These are phyloP conservation scores for Bondarzewia mesenterica DNA, from an alignment of 1,284 basidiomycete species.

Conservation along the genomic window DNA sequence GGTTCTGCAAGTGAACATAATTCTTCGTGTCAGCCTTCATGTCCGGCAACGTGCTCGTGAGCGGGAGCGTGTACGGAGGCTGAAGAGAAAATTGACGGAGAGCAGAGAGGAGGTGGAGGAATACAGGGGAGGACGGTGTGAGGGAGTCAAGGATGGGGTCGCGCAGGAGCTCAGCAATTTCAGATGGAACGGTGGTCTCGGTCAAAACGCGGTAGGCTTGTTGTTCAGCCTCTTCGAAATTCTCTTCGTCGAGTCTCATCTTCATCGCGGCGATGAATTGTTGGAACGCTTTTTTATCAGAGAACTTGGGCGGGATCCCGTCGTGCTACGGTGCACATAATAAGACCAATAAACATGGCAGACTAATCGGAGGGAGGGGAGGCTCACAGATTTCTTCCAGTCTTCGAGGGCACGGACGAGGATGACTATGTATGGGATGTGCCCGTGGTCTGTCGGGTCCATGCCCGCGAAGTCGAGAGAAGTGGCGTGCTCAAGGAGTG, in stretches of 20 bases:
- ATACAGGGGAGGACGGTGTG: neutral
- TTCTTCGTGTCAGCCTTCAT: constrained; percentile 89
- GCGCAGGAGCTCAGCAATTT: constrained; percentile 1
- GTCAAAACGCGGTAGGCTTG: constrained; percentile 76
- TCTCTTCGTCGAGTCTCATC: constrained; percentile 83
- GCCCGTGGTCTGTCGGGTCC: constrained; percentile 81
- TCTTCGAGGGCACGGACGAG: constrained; percentile 76
- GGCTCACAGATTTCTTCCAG: constrained; percentile 67
- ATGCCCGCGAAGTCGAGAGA: constrained; percentile 65
- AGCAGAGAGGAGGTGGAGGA: constrained; percentile 55
- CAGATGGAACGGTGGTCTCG: constrained; percentile 39
- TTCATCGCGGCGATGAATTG: constrained; percentile 48
- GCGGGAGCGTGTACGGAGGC: constrained; percentile 39
- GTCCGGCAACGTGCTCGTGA: constrained; percentile 77
- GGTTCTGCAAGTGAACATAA: constrained; percentile 74
- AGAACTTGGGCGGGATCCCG: constrained; percentile 53
- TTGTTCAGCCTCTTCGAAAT: constrained; percentile 88
- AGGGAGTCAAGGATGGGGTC: neutral
- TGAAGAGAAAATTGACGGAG: constrained; percentile 50
- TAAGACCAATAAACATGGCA: neutral
- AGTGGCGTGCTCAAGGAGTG: constrained; percentile 66
- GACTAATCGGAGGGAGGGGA: neutral
- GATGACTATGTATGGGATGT: constrained; percentile 83
- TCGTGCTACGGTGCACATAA: constrained; percentile 40
- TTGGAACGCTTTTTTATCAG: constrained; percentile 80